phyloP scores from a whole-genome alignment of 768 basidiomycete genomes.

The Amanita phalloides region DNA sequence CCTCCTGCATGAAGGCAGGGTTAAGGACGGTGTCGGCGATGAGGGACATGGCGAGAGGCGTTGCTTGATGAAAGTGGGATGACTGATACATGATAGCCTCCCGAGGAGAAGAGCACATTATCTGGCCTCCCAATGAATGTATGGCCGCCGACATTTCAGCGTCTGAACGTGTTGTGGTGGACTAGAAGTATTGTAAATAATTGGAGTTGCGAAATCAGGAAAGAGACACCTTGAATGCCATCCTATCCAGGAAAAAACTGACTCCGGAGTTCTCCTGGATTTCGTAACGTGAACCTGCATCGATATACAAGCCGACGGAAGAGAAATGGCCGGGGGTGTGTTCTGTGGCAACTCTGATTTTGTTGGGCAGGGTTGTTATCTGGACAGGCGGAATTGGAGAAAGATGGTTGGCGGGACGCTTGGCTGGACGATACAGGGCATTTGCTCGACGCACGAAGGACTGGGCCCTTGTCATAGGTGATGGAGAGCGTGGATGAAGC shows the following conservation, averaged over 20 bases:
- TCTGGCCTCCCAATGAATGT: conserved; percentile 82
- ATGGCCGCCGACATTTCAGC: conserved; percentile 75
- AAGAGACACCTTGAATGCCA: conserved; percentile 85
- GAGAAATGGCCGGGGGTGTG: conserved; percentile 89
- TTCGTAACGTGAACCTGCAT: conserved; percentile 91
- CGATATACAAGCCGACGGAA: conserved; percentile 86
- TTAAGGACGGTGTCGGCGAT: conserved; percentile 87
- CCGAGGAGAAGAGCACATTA: conserved; percentile 81
- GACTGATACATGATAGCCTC: conserved; percentile 99
- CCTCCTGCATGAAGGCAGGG: conserved; percentile 64
- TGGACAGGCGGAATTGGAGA: conserved; percentile 27
- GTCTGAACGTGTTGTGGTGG: conserved; percentile 59
- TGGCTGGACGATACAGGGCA: conserved; percentile 12
- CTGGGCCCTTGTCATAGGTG: conserved; percentile 28
- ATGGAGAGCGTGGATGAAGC: background rate
- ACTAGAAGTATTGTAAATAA: conserved; percentile 31
- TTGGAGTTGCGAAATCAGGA: background rate
- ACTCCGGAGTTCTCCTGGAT: conserved; percentile 60
- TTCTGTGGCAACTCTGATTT: conserved; percentile 87
- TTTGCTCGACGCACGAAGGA: conserved; percentile 27
- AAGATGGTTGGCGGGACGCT: conserved; percentile 13
- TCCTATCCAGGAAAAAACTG: conserved; percentile 86
- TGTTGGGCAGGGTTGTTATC: conserved; percentile 85
- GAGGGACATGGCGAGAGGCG: conserved; percentile 74
- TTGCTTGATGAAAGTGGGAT: conserved; percentile 78